phyloP scores from a whole-genome alignment of 2,329 filamentous ascomycete species.

The Paecilomyces formosus region DNA sequence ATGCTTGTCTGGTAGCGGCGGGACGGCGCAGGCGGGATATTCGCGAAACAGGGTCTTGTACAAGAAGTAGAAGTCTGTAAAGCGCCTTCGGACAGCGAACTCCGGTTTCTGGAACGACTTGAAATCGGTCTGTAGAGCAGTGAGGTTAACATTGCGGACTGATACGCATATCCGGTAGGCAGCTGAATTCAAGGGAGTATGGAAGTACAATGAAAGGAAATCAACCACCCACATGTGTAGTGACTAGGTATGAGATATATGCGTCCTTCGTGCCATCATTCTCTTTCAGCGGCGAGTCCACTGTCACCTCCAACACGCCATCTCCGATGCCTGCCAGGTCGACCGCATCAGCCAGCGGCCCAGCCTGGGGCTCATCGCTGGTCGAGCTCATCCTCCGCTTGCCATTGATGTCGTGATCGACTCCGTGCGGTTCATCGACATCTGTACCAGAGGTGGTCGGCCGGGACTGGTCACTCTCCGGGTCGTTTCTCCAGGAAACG shows the following conservation, averaged over 20 bases:
- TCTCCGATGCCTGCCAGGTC: slow-evolving; percentile 59
- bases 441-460: slow-evolving; percentile 36
- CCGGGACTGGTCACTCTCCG: slow-evolving; percentile 39
- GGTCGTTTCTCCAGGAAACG: slow-evolving; percentile 67
- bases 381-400: slow-evolving; percentile 41
- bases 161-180: not conserved
- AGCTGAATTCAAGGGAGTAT: slow-evolving; percentile 9
- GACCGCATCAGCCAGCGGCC: slow-evolving; percentile 44
- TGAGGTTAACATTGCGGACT: slow-evolving; percentile 4
- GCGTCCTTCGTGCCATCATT: slow-evolving; percentile 94
- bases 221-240: slow-evolving; percentile 61
- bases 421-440: slow-evolving; percentile 25
- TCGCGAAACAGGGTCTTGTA: slow-evolving; percentile 84
- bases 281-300: slow-evolving; percentile 82
- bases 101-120: slow-evolving; percentile 79
- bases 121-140: slow-evolving; percentile 69
- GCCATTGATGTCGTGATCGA: slow-evolving; percentile 38
- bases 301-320: slow-evolving; percentile 75
- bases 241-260: slow-evolving; percentile 92
- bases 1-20: slow-evolving; percentile 94
- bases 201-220: slow-evolving; percentile 7
- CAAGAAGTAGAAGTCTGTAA: slow-evolving; percentile 96
- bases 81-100: slow-evolving; percentile 77
- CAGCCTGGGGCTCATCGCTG: slow-evolving; percentile 41
- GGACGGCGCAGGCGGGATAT: slow-evolving; percentile 85